Base-by-base conservation (phyloP, 2,329 filamentous ascomycete species). In the Aspergillus piperis region DNA sequence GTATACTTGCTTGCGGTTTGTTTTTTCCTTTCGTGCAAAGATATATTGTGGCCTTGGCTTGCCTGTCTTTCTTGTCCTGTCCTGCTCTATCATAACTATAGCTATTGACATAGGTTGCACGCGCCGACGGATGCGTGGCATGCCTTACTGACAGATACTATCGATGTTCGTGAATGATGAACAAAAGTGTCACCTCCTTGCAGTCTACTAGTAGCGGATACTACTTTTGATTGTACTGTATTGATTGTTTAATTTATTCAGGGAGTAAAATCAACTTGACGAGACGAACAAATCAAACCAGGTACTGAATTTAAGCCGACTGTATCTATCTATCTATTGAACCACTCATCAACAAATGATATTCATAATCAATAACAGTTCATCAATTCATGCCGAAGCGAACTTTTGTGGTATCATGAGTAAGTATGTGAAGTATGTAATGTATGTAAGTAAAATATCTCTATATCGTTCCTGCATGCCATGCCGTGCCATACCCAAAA, bases 321-420 rank as follows among this genome's bases (percentile, higher is more conserved):
- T 30, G 27, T 30, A 30, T 19, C 13, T 15, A 41, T 15, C 5
- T 42, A 17, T 17, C 5, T 8, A 10, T 42, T 1, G 15, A 19
- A n/a, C 13, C 39, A 42, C 10, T 36, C 25, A 19, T 15, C 25
- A 25, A 27, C 32, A 13, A 21, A 53, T 6, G 32, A 36, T 36
- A 5, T 5, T 36, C 32, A 54, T 32, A n/a, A 55, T 44, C 53
- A n/a, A 42, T 19, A 41, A 61, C 60, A 59, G 59, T 58, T 68
- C 66, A 67, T 68, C 60, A 68, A 65, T 59, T 65, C 66, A 68
- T 67, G 58, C 32, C 60, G 61, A 59, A 55, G 51, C 30, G 47
- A 36, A 66, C 47, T 60, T 64, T 64, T 68, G 66, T 70, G 67
- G 70, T 70, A 71, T 69, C 67, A 69, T 68, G 25, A 50, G 47